A percentile compares a stretch with the other conserved stretches of the same genome.
phyloP scores from a whole-genome alignment of 345 rosid species.

The Aegle marmelos region DNA sequence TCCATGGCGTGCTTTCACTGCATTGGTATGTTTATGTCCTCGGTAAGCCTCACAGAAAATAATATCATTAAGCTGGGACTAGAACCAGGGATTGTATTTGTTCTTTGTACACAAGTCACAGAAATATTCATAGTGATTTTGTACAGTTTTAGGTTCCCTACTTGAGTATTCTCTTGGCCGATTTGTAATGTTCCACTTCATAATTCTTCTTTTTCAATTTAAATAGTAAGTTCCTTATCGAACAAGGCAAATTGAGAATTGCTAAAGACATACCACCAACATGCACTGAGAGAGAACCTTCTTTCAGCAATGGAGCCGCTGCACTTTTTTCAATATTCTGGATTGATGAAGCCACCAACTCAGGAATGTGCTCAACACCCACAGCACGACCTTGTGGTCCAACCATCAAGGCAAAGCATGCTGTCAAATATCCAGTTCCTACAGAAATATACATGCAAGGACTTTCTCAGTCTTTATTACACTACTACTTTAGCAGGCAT shows the following conservation, averaged over 20 bases:
- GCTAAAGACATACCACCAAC: constrained; percentile 62
- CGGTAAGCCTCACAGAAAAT: background rate
- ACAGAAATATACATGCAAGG: background rate
- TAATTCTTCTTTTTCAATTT: background rate
- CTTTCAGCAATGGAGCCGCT: constrained; percentile 64
- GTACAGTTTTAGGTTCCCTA: background rate
- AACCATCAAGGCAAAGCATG: constrained; percentile 93
- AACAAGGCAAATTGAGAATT: background rate
- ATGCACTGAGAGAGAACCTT: constrained; percentile 74
- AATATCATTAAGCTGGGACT: background rate
- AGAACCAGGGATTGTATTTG: background rate
- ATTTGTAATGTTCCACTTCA: background rate
- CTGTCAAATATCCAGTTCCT: constrained; percentile 96
- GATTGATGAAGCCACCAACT: constrained; percentile 62
- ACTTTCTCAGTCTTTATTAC: background rate
- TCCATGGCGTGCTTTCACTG: background rate
- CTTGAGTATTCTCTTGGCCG: background rate
- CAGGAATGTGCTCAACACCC: constrained; percentile 93
- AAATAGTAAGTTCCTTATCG: background rate
- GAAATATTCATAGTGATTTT: background rate
- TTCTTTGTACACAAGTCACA: background rate
- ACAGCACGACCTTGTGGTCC: constrained; percentile 79
- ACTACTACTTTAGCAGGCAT: background rate
- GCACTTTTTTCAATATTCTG: constrained; percentile 68
- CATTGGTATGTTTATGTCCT: background rate